Conservation (phyloP, 192 early-diverging fungal genomes). For the Coemansia sp. region DNA sequence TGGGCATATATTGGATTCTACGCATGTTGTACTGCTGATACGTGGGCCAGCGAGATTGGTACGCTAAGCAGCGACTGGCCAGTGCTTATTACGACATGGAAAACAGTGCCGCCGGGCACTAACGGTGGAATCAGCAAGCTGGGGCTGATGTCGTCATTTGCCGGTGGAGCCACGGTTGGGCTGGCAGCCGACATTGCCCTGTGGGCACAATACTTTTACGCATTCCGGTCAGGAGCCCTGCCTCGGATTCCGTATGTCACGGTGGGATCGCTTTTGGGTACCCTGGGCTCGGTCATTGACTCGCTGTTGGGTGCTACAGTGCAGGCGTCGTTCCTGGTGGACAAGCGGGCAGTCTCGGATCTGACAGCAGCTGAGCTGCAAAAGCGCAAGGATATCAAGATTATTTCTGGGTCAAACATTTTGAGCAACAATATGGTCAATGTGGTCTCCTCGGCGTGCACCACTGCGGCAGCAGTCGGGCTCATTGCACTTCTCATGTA, state of each 20-base stretch:
- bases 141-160: slow-evolving; percentile 75
- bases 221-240: slow-evolving; percentile 33
- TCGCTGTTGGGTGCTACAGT: slow-evolving; percentile 85
- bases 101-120: slow-evolving; percentile 83
- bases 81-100: slow-evolving; percentile 76
- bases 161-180: slow-evolving; percentile 73
- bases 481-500: slow-evolving; percentile 5
- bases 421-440: slow-evolving; percentile 79
- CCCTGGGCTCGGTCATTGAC: slow-evolving; percentile 76
- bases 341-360: slow-evolving; percentile 44
- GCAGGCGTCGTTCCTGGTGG: slow-evolving; percentile 67
- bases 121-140: slow-evolving; percentile 82
- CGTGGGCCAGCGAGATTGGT: slow-evolving; percentile 90
- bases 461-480: slow-evolving; percentile 9
- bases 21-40: slow-evolving; percentile 68
- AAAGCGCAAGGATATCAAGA: slow-evolving; percentile 47
- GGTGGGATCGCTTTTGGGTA: slow-evolving; percentile 65
- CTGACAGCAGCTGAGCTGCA: slow-evolving; percentile 56
- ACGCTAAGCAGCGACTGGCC: slow-evolving; percentile 74
- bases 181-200: slow-evolving; percentile 58
- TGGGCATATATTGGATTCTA: slow-evolving; percentile 62
- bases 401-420: slow-evolving; percentile 67
- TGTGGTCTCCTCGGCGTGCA: slow-evolving; percentile 33
- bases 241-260: slow-evolving; percentile 45
- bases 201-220: slow-evolving; percentile 49